These are phyloP conservation scores for Chiua sp. DNA, from an alignment of 1,284 basidiomycete genomes.

Conservation along the genomic window DNA sequence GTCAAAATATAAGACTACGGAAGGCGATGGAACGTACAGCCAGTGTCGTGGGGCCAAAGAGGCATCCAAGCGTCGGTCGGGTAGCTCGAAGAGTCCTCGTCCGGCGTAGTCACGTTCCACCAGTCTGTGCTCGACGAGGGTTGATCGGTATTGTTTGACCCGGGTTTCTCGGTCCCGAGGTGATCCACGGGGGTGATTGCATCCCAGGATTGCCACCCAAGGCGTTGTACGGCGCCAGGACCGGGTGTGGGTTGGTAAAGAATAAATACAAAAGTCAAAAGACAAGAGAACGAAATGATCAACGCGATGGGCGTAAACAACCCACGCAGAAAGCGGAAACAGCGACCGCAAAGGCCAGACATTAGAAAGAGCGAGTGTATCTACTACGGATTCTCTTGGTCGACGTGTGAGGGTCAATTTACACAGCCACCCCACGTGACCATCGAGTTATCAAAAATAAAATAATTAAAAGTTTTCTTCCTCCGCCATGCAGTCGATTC, in stretches of 20 bases:
- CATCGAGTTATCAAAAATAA: too few species aligned
- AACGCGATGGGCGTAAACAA: constrained; percentile 63
- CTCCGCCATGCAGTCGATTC: constrained; percentile 32
- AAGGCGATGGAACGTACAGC: constrained; percentile 55
- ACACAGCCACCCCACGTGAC: too few species aligned
- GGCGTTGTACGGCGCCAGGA: constrained; percentile 70
- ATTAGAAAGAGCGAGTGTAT: constrained; percentile 18
- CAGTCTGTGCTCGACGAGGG: constrained; percentile 57
- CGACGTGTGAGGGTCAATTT: too few species aligned
- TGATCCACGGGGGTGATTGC: constrained; percentile 44
- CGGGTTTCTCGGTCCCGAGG: constrained; percentile 5
- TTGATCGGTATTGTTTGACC: constrained; percentile 13
- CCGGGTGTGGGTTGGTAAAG: constrained; percentile 77
- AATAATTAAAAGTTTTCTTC: too few species aligned
- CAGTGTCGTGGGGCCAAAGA: constrained; percentile 81
- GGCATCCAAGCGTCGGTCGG: constrained; percentile 86
- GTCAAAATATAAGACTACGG: not conserved
- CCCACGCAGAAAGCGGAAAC: constrained; percentile 49
- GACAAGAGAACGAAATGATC: constrained; percentile 67
- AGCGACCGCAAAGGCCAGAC: constrained; percentile 34
- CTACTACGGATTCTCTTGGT: too few species aligned
- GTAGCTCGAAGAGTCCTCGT: constrained; percentile 59
- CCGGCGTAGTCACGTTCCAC: constrained; percentile 64
- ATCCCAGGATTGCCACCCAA: constrained; percentile 96
- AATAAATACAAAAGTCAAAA: constrained; percentile 77